Evolutionary conservation across 345 rosid genomes (phyloP), one percentile per base, ranked within the genome.

Genomic region (Hibiscus syriacus): DNA sequence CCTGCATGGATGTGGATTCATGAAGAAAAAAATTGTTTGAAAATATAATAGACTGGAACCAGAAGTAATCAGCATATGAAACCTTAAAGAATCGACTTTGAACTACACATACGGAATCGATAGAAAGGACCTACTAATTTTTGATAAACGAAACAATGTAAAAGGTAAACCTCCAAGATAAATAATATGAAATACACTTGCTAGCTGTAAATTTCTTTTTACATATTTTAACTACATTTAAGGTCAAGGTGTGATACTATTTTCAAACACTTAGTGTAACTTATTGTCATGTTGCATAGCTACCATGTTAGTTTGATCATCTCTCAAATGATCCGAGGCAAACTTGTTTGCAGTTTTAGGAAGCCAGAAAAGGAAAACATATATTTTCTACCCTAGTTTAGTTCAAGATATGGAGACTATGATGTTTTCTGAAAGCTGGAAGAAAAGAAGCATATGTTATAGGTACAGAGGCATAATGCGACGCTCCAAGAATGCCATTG

Each of bases 1-100:
- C 96, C 96, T 90, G 90, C 62, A 81, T 71, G 70, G 72, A 67
- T n/a, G n/a, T n/a, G n/a, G n/a, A n/a, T n/a, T n/a, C n/a, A n/a
- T n/a, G n/a, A n/a, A n/a, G n/a, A n/a, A n/a, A n/a, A n/a, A n/a
- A n/a, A n/a, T n/a, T n/a, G n/a, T n/a, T n/a, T n/a, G n/a, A n/a
- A n/a, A n/a, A 54, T 70, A 13, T 34, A 59, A 36, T 2, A 13
- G 11, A 50, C 38, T 34, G 38, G n/a, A 34, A 34, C 38, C 38
- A 34, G 14, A 39, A 32, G 39, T 60, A 60, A 36, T 36, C 5
- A 6, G 17, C 23, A 30, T 17, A 2, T 30, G 23, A n/a, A 57
- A 57, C 45, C 7, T 9, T 17, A 14, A n/a, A 32, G 14, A 55
- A 26, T 13, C 5, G 45, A 58, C 23, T 58, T 58, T 9, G 20